These are phyloP conservation scores for Eucalyptus grandis DNA, from an alignment of 345 rosid genomes.

Conservation along the genomic window DNA sequence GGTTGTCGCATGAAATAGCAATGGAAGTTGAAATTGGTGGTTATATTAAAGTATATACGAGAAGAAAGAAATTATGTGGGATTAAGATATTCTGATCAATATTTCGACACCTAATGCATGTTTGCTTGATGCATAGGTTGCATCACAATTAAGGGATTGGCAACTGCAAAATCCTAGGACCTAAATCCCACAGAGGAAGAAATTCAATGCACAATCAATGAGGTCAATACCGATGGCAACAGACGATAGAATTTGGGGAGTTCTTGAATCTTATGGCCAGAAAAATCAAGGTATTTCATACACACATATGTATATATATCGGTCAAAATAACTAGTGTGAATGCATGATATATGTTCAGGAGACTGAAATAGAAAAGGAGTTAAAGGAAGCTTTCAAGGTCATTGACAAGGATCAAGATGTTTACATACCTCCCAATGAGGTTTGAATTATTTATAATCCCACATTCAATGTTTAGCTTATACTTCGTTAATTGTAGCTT, in stretches of 20 bases:
- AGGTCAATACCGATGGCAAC: conserved; percentile 45
- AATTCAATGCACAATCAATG: conserved; percentile 39
- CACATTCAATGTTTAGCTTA: not conserved
- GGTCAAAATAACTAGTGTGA: not conserved
- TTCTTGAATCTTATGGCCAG: conserved; percentile 58
- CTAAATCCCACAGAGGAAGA: conserved; percentile 52
- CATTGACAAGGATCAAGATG: conserved; percentile 60
- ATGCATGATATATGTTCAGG: conserved; percentile 3
- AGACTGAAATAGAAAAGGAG: conserved; percentile 37
- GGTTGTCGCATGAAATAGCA: not conserved
- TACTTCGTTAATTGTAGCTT: not conserved
- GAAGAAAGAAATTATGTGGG: not conserved
- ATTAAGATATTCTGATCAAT: not conserved
- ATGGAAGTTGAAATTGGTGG: not conserved
- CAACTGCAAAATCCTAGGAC: conserved; percentile 18
- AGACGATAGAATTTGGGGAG: conserved; percentile 49
- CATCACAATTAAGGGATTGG: too few species aligned
- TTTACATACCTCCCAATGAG: conserved; percentile 48
- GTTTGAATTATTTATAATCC: conserved; percentile 1
- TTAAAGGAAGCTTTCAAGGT: conserved; percentile 51
- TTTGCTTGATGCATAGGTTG: too few species aligned
- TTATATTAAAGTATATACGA: not conserved
- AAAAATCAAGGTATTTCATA: conserved; percentile 42
- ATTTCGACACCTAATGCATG: not conserved
- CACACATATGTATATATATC: too few species aligned